These are phyloP conservation scores for Linderniella brevidens DNA, from an alignment of 257 asterid species.

Conservation along the genomic window DNA sequence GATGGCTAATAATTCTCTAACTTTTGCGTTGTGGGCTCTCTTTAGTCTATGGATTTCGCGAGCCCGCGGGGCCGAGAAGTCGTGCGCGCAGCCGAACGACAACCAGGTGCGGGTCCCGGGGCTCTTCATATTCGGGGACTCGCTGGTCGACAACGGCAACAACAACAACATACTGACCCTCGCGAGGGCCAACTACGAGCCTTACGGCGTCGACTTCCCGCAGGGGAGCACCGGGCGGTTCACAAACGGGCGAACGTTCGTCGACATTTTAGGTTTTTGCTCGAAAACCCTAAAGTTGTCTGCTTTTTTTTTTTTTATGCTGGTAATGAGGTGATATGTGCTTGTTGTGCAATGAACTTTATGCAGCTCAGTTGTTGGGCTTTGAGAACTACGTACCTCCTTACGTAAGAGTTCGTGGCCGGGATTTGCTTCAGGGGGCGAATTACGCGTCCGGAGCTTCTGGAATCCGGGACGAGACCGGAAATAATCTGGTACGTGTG, in stretches of 20 bases:
- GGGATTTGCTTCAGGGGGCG: slow-evolving; percentile 43
- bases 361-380: slow-evolving; percentile 74
- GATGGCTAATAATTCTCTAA: too few relatives aligned
- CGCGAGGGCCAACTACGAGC: slow-evolving; percentile 71
- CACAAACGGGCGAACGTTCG: slow-evolving; percentile 82
- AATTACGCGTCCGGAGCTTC: slow-evolving; percentile 89
- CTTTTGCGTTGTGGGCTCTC: too few relatives aligned
- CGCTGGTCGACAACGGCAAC: slow-evolving; percentile 84
- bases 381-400: slow-evolving; percentile 66
- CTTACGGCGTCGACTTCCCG: slow-evolving; percentile 76
- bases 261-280: slow-evolving; percentile 48
- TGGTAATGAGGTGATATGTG: too few relatives aligned
- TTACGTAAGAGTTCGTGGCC: slow-evolving; percentile 36
- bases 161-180: slow-evolving; percentile 59
- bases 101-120: slow-evolving; percentile 38
- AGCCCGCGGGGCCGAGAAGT: too few relatives aligned
- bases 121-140: slow-evolving; percentile 68
- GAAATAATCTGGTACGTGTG: slow-evolving; percentile 64
- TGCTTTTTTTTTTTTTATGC: not conserved
- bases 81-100: too few relatives aligned
- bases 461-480: slow-evolving; percentile 89
- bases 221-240: slow-evolving; percentile 74
- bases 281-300: not conserved
- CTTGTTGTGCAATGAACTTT: not conserved
- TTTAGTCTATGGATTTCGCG: too few relatives aligned